Base-by-base conservation (phyloP, 345 rosid genomes). In the Boechera divaricarpa region DNA sequence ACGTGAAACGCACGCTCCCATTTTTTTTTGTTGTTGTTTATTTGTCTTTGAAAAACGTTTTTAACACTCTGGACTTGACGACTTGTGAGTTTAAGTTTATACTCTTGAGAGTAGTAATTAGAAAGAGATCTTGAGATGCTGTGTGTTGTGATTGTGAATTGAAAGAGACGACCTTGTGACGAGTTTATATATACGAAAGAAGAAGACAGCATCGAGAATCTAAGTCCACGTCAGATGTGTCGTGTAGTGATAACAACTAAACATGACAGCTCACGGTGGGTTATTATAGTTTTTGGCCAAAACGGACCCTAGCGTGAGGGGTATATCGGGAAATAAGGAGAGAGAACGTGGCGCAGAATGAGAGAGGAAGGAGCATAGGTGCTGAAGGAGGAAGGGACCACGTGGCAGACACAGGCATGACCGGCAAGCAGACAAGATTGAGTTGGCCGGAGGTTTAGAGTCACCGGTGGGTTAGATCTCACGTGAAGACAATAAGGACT, bases 1-100 rank as follows among this genome's bases (percentile, higher is more conserved):
- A 62, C 90, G 82, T 29, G 99, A 96, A 74, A 79, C 87, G 77
- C 99, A 96, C n/a, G 87, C 87, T 10, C 99, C 99, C 99, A 96
- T 95, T 55, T 63, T 67, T 67, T 21, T 3, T 10, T 41, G 5
- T 6, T 51, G 21, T 1, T 26, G 24, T 8, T 49, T 31, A 2
- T 26, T 8, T 63, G 42, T 33, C 8, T 36, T 36, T 18, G n/a
- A 36, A 60, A 21, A 36, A 60, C 65, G 65, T 59, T 49, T 44
- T 5, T 15, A n/a, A 59, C 63, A 33, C 35, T 38, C 13, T 51
- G 51, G 42, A 66, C 44, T 35, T 60, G 69, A 21, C 24, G 2
- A 69, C 55, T 42, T 24, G 63, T 63, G 49, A 63, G 58, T n/a
- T 29, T 54, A 18, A n/a, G 16, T 41, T 41, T 29, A 64, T 31